Base-by-base conservation (phyloP, 495 filamentous ascomycete species). In the Podospora bellae-mahoneyi region DNA sequence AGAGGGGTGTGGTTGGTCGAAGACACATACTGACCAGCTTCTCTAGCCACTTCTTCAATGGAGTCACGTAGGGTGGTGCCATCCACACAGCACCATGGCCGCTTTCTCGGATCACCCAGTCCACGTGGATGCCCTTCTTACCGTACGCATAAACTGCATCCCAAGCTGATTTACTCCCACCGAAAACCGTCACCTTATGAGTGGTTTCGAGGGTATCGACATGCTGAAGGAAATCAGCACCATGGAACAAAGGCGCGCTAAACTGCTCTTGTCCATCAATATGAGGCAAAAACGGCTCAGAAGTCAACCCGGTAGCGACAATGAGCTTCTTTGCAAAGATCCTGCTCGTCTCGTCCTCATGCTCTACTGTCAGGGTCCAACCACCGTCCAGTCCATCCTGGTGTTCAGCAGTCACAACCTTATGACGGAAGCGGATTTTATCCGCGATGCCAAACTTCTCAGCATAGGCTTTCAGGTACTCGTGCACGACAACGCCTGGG, bases 61-160 rank as follows among this genome's bases (percentile, higher is more conserved):
- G 80, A 7, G 80, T 81, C 3, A 81, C 80, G 56, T 75, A 78
- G 6, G 89, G 77, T 2, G 88, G 88, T 3, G 85, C 79, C 85
- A 94, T 92, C 85, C 89, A 94, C 10, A 72, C 72, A 0, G 90
- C 89, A 0, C 92, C 92, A 74, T 91, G 87, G 3, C 92, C 92
- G 6, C 84, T 89, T 48, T 87, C 85, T 66, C 93, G 85, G 68
- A 97, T 93, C 30, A 96, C 80, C 91, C 88, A 92, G 69, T 92
- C 83, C 2, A 96, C 90, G 34, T 86, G 78, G 61, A 89, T 80
- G 2, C 90, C 91, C 1, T 83, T 79, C 0, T 84, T 82, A 1
- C 87, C 89, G 72, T 87, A 90, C 3, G 84, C 81, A 71, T 93
- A 93, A 0, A 87, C 91, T 2, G 87, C 86, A 81, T 96, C 93